Evolutionary conservation across 2,329 filamentous ascomycete species (phyloP).

Genomic region (Aureobasidium subglaciale): DNA sequence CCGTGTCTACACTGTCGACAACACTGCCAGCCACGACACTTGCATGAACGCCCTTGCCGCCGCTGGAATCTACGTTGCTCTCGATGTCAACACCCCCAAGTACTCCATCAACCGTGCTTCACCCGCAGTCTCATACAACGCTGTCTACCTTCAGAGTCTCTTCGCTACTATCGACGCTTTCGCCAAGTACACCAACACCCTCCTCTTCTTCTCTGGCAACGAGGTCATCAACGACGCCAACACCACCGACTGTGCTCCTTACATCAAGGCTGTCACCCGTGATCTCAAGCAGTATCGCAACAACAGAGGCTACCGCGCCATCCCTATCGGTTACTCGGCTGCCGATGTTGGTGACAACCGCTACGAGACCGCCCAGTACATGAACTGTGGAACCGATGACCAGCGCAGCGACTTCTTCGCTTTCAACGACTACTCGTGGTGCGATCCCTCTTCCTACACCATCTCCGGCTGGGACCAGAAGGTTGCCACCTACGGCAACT

Average conservation of each 20-base stretch:
- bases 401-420: constrained; percentile 83
- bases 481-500: constrained; percentile 79
- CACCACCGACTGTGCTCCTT: constrained; percentile 60
- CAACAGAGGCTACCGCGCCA: constrained; percentile 58
- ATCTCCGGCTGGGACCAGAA: constrained; percentile 78
- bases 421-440: constrained; percentile 88
- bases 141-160: constrained; percentile 73
- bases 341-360: constrained; percentile 83
- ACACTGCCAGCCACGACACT: constrained; percentile 69
- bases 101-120: constrained; percentile 78
- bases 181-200: constrained; percentile 73
- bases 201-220: constrained; percentile 77
- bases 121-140: constrained; percentile 76
- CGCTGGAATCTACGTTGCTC: constrained; percentile 84
- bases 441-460: constrained; percentile 61
- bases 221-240: constrained; percentile 62
- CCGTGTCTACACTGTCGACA: constrained; percentile 89
- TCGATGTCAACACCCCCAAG: constrained; percentile 84
- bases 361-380: constrained; percentile 74
- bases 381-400: constrained; percentile 85
- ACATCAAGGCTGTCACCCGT: constrained; percentile 64
- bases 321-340: constrained; percentile 75
- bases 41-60: constrained; percentile 78
- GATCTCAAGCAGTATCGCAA: constrained; percentile 77
- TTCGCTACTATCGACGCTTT: constrained; percentile 87